These are phyloP conservation scores for Larix kaempferi DNA, from an alignment of 75 land plant genomes.

Conservation along the genomic window DNA sequence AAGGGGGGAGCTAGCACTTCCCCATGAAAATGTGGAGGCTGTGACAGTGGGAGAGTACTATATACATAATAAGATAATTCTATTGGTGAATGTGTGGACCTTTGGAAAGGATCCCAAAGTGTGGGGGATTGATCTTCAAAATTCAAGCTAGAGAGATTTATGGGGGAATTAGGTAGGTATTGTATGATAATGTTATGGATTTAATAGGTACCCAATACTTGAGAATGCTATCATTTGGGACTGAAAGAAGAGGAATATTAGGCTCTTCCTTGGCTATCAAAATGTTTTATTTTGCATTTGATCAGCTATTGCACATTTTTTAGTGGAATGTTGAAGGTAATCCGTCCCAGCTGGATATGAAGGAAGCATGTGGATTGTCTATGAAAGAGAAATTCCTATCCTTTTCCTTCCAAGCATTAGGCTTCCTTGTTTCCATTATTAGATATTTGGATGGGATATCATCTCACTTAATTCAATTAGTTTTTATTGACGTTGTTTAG, in stretches of 20 bases:
- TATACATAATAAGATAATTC: not conserved
- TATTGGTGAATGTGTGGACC: not conserved
- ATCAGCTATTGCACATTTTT: not conserved
- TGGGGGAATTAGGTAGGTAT: not conserved
- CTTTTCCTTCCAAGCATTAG: not conserved
- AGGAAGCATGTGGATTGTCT: not conserved
- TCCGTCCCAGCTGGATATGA: not conserved
- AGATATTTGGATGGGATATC: too few species aligned
- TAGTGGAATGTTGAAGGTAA: not conserved
- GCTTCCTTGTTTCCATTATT: not conserved
- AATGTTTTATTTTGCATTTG: not conserved
- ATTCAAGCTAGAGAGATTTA: constrained; percentile 8
- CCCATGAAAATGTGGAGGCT: not conserved
- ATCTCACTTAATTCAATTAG: too few species aligned
- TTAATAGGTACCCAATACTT: not conserved
- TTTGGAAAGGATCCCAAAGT: not conserved
- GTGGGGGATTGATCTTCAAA: not conserved
- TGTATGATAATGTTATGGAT: not conserved
- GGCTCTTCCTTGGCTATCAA: not conserved
- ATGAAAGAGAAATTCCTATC: not conserved
- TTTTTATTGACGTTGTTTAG: too few species aligned
- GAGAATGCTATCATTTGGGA: not conserved
- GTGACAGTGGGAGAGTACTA: not conserved
- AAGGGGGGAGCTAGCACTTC: not conserved
- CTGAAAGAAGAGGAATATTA: not conserved